Conservation (phyloP, 441 rosid species). For the Raphanus hybrid region DNA sequence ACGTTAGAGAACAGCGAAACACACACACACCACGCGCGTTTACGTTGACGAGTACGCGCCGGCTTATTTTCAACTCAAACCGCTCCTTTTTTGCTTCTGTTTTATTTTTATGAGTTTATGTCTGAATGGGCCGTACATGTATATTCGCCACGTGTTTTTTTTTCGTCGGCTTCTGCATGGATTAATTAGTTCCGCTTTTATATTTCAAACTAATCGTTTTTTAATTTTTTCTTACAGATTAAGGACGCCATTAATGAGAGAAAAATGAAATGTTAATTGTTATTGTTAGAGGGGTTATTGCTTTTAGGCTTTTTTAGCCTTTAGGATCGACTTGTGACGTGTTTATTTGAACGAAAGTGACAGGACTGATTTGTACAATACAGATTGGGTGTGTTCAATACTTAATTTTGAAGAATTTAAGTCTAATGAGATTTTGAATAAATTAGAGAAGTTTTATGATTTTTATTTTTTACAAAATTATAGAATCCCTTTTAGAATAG, state of each 20-base stretch:
- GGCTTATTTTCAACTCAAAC: slow-evolving; percentile 23
- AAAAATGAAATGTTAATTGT: background rate
- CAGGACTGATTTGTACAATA: background rate
- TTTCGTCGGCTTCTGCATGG: slow-evolving; percentile 17
- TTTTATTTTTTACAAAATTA: no score
- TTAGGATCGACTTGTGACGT: background rate
- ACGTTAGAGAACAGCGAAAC: slow-evolving; percentile 3
- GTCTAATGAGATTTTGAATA: background rate
- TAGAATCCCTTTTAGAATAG: background rate
- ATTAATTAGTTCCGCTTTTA: slow-evolving; percentile 1
- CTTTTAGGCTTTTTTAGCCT: no score
- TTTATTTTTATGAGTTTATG: background rate
- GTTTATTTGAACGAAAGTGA: background rate
- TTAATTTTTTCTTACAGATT: background rate
- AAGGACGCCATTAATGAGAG: background rate
- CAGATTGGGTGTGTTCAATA: background rate
- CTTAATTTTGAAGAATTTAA: background rate
- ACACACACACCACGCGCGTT: slow-evolving; percentile 21
- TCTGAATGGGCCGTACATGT: slow-evolving; percentile 1
- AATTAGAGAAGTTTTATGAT: no score
- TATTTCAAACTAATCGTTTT: background rate
- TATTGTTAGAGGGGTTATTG: background rate
- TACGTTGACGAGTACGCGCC: slow-evolving; percentile 28
- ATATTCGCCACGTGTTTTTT: slow-evolving; percentile 30
- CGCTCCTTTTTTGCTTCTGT: slow-evolving; percentile 23